phyloP scores from a whole-genome alignment of 1,284 basidiomycete genomes.

The Leccinum olivaceoglutinosum region DNA sequence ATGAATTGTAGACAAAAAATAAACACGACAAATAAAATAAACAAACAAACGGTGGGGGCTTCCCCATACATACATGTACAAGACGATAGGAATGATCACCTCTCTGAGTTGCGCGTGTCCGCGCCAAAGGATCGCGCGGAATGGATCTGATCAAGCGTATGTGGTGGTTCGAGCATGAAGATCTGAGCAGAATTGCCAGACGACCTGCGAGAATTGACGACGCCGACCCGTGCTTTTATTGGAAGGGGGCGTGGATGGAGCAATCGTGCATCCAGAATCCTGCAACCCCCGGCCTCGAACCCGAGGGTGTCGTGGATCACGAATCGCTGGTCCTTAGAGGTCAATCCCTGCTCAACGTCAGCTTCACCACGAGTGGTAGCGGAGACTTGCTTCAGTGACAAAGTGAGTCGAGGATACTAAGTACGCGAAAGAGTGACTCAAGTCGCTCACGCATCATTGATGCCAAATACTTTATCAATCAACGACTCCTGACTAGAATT shows the following conservation, averaged over 20 bases:
- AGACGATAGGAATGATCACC: conserved; percentile 70
- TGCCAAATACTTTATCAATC: conserved; percentile 12
- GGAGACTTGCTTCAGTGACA: conserved; percentile 9
- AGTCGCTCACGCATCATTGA: conserved; percentile 12
- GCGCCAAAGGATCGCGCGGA: conserved; percentile 62
- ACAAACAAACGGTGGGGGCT: no score
- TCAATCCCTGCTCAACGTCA: conserved; percentile 8
- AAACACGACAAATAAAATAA: no score
- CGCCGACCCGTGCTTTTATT: conserved; percentile 43
- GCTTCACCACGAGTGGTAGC: conserved; percentile 1
- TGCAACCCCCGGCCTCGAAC: conserved; percentile 18
- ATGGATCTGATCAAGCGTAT: conserved; percentile 43
- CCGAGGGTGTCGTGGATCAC: conserved; percentile 19
- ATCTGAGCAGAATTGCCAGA: conserved; percentile 63
- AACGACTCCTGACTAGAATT: conserved; percentile 15
- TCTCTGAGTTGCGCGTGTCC: conserved; percentile 73
- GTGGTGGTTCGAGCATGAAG: conserved; percentile 51
- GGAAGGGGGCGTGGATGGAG: conserved; percentile 21
- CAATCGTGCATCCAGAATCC: conserved; percentile 24
- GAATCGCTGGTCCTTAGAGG: conserved; percentile 9
- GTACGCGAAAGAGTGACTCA: neutral
- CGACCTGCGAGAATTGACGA: conserved; percentile 69
- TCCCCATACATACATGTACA: no score
- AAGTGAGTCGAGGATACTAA: neutral
- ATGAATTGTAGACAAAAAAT: no score